These are phyloP conservation scores for Erysimum cheiranthoides DNA, from an alignment of 345 rosid genomes.

Conservation along the genomic window DNA sequence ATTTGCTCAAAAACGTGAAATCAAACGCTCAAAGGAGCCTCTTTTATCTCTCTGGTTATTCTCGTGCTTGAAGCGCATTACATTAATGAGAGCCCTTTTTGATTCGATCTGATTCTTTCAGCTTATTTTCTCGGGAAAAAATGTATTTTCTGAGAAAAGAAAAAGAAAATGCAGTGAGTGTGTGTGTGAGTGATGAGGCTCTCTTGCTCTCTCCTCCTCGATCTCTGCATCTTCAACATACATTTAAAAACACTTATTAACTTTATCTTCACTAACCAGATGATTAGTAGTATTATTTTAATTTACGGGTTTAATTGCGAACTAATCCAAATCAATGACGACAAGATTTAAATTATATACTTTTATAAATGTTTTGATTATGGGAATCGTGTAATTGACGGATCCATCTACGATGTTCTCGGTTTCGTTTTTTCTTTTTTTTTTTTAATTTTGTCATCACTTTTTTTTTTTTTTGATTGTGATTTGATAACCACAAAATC, in stretches of 20 bases:
- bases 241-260: slow-evolving; percentile 40
- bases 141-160: slow-evolving; percentile 14
- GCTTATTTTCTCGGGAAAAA: slow-evolving; percentile 17
- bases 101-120: not conserved
- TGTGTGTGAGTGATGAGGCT: slow-evolving; percentile 16
- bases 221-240: slow-evolving; percentile 39
- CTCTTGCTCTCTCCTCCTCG: slow-evolving; percentile 33
- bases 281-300: slow-evolving; percentile 42
- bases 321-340: slow-evolving; percentile 43
- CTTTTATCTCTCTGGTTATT: slow-evolving; percentile 3
- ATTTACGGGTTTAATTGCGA: slow-evolving; percentile 24
- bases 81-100: slow-evolving; percentile 31
- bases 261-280: slow-evolving; percentile 37
- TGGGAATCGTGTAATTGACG: slow-evolving; percentile 61
- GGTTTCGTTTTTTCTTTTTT: slow-evolving; percentile 10
- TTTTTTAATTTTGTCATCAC: not conserved
- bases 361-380: not conserved
- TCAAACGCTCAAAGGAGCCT: slow-evolving; percentile 39
- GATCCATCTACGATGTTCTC: slow-evolving; percentile 47
- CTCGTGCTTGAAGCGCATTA: slow-evolving; percentile 37
- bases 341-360: slow-evolving; percentile 34
- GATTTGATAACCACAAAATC: slow-evolving; percentile 28
- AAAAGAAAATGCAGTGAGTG: slow-evolving; percentile 40
- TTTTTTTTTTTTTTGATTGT: not conserved
- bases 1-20: slow-evolving; percentile 54